Conservation (phyloP, 306 rosid genomes). For the Medicago ruthenica region DNA sequence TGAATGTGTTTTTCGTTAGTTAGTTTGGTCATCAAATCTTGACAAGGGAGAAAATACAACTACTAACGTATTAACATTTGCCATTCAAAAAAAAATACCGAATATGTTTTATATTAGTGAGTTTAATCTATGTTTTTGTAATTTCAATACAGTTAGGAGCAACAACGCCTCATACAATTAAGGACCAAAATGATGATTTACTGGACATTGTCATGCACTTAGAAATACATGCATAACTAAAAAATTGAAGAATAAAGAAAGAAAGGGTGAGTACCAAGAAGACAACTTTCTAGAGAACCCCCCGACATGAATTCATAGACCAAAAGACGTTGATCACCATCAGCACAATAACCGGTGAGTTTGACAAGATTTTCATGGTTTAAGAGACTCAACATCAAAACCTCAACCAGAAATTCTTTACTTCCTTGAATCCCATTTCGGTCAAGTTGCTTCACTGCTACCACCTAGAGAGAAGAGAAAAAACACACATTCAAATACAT, state of each 20-base stretch:
- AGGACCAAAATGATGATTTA: neutral
- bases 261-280: conserved; percentile 58
- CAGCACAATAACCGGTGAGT: conserved; percentile 88
- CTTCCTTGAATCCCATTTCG: conserved; percentile 74
- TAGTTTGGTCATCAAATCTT: no score
- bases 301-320: conserved; percentile 77
- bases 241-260: neutral
- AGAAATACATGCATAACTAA: neutral
- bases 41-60: no score
- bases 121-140: no score
- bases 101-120: no score
- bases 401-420: conserved; percentile 80
- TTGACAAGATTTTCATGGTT: conserved; percentile 78
- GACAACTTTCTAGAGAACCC: conserved; percentile 62
- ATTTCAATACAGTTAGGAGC: neutral
- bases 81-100: no score
- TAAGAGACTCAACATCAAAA: conserved; percentile 64
- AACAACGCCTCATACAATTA: neutral
- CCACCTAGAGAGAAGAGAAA: conserved; percentile 55
- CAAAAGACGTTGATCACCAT: conserved; percentile 94
- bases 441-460: conserved; percentile 97
- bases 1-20: no score
- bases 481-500: neutral
- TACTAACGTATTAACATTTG: no score
- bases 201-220: neutral